Percentiles rank a stretch among this genome's conserved stretches.
Conservation (phyloP, 1,284 basidiomycete genomes). For the Cryptococcus sp. region DNA sequence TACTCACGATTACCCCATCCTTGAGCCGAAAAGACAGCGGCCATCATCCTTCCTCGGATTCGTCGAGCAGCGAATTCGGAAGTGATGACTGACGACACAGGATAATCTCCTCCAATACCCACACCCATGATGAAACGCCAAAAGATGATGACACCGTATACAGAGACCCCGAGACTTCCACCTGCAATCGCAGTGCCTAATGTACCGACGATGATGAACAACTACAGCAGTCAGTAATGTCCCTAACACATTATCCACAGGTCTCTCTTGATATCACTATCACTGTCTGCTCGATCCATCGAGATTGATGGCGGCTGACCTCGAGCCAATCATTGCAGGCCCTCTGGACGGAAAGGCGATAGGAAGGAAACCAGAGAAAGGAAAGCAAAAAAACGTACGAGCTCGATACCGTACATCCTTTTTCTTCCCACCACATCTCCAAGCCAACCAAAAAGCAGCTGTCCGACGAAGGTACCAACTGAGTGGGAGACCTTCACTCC, state of each 20-base stretch:
- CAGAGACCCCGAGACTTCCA: conserved; percentile 57
- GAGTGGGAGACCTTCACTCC: conserved; percentile 63
- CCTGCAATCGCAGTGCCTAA: conserved; percentile 55
- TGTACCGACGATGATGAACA: conserved; percentile 47
- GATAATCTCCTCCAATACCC: conserved; percentile 57
- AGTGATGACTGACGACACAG: conserved; percentile 53
- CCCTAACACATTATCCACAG: too few relatives aligned
- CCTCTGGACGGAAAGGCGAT: too few relatives aligned
- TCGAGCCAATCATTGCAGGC: too few relatives aligned
- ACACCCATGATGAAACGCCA: conserved; percentile 57
- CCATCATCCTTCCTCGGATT: conserved; percentile 57
- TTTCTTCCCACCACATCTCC: conserved; percentile 51
- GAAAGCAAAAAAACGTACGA: conserved; percentile 29
- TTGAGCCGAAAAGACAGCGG: conserved; percentile 52
- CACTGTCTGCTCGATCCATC: too few relatives aligned
- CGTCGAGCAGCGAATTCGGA: conserved; percentile 69
- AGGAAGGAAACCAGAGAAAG: too few relatives aligned
- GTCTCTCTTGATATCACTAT: too few relatives aligned
- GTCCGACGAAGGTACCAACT: conserved; percentile 51
- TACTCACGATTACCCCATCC: conserved; percentile 52
- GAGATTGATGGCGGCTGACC: too few relatives aligned
- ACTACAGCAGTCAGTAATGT: too few relatives aligned
- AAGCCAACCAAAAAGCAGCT: conserved; percentile 50
- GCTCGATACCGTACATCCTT: conserved; percentile 51
- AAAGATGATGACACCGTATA: conserved; percentile 68